Evolutionary conservation across 2,329 filamentous ascomycete genomes (phyloP).

Genomic region (Paradendryphiella salina): DNA sequence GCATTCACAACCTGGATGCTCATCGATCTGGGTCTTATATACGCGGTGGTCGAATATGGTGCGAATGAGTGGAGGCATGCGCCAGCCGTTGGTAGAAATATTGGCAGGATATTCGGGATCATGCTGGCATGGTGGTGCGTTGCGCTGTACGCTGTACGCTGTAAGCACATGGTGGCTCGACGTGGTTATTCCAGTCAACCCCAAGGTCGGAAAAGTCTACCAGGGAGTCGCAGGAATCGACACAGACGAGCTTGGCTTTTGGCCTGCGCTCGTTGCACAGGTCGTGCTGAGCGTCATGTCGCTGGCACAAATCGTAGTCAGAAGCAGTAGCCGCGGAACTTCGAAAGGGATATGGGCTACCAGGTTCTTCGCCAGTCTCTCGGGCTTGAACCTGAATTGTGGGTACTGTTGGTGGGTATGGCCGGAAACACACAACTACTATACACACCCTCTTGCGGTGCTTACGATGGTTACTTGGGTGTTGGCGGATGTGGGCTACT

Average conservation of each 20-base stretch:
- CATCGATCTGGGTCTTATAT: slow-evolving; percentile 55
- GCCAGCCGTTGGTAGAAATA: slow-evolving; percentile 50
- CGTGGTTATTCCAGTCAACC: slow-evolving; percentile 53
- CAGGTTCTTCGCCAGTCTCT: slow-evolving; percentile 74
- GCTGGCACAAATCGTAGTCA: slow-evolving; percentile 51
- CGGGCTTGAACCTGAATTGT: slow-evolving; percentile 62
- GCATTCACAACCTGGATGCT: slow-evolving; percentile 56
- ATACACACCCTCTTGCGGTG: slow-evolving; percentile 50
- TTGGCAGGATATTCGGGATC: slow-evolving; percentile 45
- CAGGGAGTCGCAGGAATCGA: slow-evolving; percentile 49
- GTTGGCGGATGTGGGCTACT: slow-evolving; percentile 53
- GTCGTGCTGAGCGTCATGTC: slow-evolving; percentile 48
- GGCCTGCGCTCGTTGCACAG: slow-evolving; percentile 54
- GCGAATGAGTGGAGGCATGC: slow-evolving; percentile 51
- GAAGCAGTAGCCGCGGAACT: slow-evolving; percentile 55
- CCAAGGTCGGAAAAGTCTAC: slow-evolving; percentile 46
- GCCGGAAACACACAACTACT: slow-evolving; percentile 57
- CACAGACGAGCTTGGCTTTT: slow-evolving; percentile 56
- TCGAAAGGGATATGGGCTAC: slow-evolving; percentile 77
- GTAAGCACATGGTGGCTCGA: slow-evolving; percentile 55
- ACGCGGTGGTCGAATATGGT: slow-evolving; percentile 52
- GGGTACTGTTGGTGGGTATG: slow-evolving; percentile 55
- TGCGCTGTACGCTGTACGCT: slow-evolving; percentile 50
- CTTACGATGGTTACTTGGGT: slow-evolving; percentile 50
- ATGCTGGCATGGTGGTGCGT: slow-evolving; percentile 47